These are phyloP conservation scores for Backusella morwellensis DNA, from an alignment of 192 early-diverging fungal species.

Conservation along the genomic window DNA sequence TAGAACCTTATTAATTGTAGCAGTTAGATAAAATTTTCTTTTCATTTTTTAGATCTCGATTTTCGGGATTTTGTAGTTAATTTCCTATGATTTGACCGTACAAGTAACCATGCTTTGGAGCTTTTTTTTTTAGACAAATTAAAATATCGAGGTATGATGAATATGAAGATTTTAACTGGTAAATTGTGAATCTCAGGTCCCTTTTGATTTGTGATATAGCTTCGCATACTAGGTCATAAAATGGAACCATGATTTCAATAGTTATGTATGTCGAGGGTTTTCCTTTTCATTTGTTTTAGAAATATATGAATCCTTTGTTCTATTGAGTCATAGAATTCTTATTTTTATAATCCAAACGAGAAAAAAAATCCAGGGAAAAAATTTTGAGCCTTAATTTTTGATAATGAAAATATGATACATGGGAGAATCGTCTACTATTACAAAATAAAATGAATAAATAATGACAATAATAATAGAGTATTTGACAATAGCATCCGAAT, in stretches of 20 bases:
- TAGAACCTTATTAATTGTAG: not conserved
- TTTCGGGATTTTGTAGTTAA: not conserved
- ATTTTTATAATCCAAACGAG: not conserved
- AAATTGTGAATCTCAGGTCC: too few species aligned
- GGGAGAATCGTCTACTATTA: not conserved
- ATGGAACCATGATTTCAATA: too few species aligned
- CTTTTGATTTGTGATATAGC: too few species aligned
- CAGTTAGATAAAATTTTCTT: not conserved
- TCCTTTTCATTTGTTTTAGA: not conserved
- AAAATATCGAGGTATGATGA: not conserved
- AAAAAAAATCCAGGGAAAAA: not conserved
- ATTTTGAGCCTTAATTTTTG: not conserved
- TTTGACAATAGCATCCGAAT: not conserved
- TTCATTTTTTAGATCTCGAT: not conserved
- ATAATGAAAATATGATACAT: not conserved
- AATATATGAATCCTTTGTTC: not conserved
- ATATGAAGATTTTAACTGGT: not conserved
- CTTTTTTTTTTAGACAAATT: not conserved
- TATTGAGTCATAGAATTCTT: not conserved
- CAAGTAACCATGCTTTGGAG: not conserved
- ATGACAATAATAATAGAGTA: not conserved
- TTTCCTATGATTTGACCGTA: not conserved
- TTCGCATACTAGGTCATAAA: too few species aligned
- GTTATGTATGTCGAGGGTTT: not conserved
- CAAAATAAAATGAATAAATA: not conserved